Conservation (phyloP, 805 yeast genomes). For the Torulaspora maleeae region DNA sequence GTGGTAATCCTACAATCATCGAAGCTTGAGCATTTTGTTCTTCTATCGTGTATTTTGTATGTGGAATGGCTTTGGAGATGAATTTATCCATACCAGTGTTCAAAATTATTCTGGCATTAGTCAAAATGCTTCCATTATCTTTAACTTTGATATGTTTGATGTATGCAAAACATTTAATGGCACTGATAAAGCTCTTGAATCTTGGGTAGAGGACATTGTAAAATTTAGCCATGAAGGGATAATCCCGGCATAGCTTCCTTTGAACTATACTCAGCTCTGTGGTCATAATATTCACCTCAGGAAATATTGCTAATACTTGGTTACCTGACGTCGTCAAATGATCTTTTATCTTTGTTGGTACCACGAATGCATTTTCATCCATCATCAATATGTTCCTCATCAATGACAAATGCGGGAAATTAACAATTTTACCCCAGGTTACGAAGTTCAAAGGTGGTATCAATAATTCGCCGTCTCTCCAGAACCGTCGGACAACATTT, state of each 20-base stretch:
- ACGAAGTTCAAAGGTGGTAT: slow-evolving; percentile 53
- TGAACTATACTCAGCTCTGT: slow-evolving; percentile 46
- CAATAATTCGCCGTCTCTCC: slow-evolving; percentile 7
- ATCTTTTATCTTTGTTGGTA: slow-evolving; percentile 36
- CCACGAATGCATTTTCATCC: slow-evolving; percentile 65
- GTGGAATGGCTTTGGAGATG: slow-evolving; percentile 5
- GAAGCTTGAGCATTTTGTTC: slow-evolving; percentile 12
- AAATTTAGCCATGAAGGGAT: slow-evolving; percentile 53
- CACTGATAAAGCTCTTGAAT: slow-evolving; percentile 52
- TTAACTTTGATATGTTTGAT: slow-evolving; percentile 31
- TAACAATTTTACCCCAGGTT: slow-evolving; percentile 66
- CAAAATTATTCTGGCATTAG: slow-evolving; percentile 54
- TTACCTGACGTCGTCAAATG: slow-evolving; percentile 31
- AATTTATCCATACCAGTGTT: slow-evolving; percentile 16
- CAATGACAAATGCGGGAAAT: slow-evolving; percentile 51
- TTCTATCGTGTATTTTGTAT: slow-evolving; percentile 1
- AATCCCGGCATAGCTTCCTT: slow-evolving; percentile 48
- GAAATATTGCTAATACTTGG: slow-evolving; percentile 70
- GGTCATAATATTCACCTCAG: slow-evolving; percentile 75
- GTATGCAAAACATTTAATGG: slow-evolving; percentile 38
- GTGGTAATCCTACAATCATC: slow-evolving; percentile 12
- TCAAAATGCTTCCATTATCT: slow-evolving; percentile 34
- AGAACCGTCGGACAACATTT: slow-evolving; percentile 13
- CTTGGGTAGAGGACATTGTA: slow-evolving; percentile 72
- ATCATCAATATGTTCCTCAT: slow-evolving; percentile 45